Evolutionary conservation across 2,329 filamentous ascomycete species (phyloP), one percentile per base, ranked within the genome.

Genomic region (Alternaria panax): DNA sequence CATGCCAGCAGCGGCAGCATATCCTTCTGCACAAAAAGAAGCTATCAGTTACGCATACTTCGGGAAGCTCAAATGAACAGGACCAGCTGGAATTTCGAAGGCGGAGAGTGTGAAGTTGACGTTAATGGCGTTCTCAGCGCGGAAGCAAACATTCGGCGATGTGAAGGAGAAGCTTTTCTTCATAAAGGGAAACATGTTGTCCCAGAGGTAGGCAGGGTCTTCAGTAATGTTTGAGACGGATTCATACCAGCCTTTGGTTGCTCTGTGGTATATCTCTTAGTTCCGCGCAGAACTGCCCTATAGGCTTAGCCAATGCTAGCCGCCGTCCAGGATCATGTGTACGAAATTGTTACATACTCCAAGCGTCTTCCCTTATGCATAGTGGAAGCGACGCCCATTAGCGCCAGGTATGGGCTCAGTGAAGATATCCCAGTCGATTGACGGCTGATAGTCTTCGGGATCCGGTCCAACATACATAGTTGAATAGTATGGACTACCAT

Each of bases 161-260:
- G 68, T 74, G 45, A 75, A 73, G 22, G 62, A 67, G 24, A 74
- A 66, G 25, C 65, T 69, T 52, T 71, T 72, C 38, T 68, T 58
- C 54, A 73, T 73, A 41, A 67, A 75, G 4, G 66, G 66, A 11
- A 64, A 51, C 18, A 74, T 54, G 24, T 68, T 68, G 5, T 70
- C 66, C 60, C 60, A 75, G 1, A 61, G 64, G 41, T 68, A 76
- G 11, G 60, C 65, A 5, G 66, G 27, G 43, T 75, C 73, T 18
- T 62, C 71, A 3, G 72, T 68, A 14, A 51, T 30, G 20, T 74
- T 59, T 0, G 67, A 70, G 7, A 60, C 38, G 8, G 47, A 28
- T 27, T 32, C 36, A 16, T 60, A 63, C 55, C 55, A 62, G n/a
- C 62, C 59, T 51, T 53, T 59, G 14, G 59, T 62, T 12, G 47